These are phyloP conservation scores for Carpinus viminea DNA, from an alignment of 306 rosid species.

Conservation along the genomic window DNA sequence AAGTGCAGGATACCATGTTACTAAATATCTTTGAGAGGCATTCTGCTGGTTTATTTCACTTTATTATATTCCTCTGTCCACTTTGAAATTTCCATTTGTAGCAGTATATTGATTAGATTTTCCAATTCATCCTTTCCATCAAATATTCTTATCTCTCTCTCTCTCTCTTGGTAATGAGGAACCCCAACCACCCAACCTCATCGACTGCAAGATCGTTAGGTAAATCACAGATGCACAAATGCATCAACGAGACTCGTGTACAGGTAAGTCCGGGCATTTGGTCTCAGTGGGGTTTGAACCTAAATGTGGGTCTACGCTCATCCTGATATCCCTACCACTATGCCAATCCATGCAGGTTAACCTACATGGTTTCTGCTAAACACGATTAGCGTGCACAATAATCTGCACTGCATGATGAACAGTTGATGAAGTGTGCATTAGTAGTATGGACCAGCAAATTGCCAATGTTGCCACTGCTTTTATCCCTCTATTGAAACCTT, in stretches of 20 bases:
- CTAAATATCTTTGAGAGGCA: conserved; percentile 1
- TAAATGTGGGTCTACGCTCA: too few species aligned
- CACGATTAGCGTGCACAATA: not conserved
- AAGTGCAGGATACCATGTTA: conserved; percentile 79
- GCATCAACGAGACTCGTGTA: too few species aligned
- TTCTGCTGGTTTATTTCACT: conserved; percentile 14
- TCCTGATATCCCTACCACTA: too few species aligned
- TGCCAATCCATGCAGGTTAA: too few species aligned
- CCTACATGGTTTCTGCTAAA: not conserved
- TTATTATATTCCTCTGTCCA: not conserved
- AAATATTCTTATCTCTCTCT: not conserved
- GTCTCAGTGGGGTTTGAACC: too few species aligned
- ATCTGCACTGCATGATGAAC: not conserved
- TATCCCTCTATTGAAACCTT: too few species aligned
- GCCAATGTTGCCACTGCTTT: too few species aligned
- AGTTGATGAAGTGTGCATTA: not conserved
- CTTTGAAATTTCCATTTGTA: conserved; percentile 10
- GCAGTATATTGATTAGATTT: not conserved
- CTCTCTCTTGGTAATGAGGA: too few species aligned
- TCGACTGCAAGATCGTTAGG: too few species aligned
- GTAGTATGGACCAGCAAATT: not conserved
- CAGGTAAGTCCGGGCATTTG: too few species aligned
- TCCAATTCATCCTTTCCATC: not conserved
- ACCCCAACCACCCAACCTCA: too few species aligned
- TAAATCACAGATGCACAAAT: too few species aligned